Conservation (phyloP, 192 early-diverging fungal genomes). For the Oehlia diaphana region DNA sequence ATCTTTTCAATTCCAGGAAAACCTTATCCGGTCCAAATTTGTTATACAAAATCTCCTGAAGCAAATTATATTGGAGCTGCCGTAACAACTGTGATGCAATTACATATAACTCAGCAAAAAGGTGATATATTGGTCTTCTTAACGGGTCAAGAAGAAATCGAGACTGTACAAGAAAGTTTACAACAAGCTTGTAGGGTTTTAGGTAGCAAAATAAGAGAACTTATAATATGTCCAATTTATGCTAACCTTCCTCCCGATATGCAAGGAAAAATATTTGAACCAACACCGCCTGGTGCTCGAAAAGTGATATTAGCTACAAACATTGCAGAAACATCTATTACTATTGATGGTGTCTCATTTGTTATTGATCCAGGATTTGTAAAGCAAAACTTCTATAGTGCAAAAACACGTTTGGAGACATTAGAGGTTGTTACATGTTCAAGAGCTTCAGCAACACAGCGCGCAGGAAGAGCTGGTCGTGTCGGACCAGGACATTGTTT, state of each 20-base stretch:
- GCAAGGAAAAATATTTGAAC: conserved; percentile 96
- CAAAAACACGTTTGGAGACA: conserved; percentile 95
- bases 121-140: conserved; percentile 97
- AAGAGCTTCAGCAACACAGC: conserved; percentile 90
- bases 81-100: conserved; percentile 88
- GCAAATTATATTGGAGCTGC: conserved; percentile 95
- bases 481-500: conserved; percentile 98
- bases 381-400: conserved; percentile 95
- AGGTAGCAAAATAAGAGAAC: conserved; percentile 84
- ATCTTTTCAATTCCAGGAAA: conserved; percentile 81
- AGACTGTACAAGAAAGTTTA: conserved; percentile 82
- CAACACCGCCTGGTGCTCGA: conserved; percentile 88
- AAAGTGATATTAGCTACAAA: conserved; percentile 97
- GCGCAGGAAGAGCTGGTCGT: conserved; percentile 93
- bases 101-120: conserved; percentile 81
- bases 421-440: conserved; percentile 94
- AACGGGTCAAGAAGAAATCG: conserved; percentile 99
- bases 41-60: conserved; percentile 95
- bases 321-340: conserved; percentile 98
- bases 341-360: conserved; percentile 94
- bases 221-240: conserved; percentile 96
- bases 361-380: conserved; percentile 98
- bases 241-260: conserved; percentile 94
- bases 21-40: conserved; percentile 90
- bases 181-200: conserved; percentile 73